A percentile compares a stretch with the other conserved stretches of the same genome.
These are phyloP conservation scores for Eucalyptus victrix DNA, from an alignment of 345 rosid species.

Conservation along the genomic window DNA sequence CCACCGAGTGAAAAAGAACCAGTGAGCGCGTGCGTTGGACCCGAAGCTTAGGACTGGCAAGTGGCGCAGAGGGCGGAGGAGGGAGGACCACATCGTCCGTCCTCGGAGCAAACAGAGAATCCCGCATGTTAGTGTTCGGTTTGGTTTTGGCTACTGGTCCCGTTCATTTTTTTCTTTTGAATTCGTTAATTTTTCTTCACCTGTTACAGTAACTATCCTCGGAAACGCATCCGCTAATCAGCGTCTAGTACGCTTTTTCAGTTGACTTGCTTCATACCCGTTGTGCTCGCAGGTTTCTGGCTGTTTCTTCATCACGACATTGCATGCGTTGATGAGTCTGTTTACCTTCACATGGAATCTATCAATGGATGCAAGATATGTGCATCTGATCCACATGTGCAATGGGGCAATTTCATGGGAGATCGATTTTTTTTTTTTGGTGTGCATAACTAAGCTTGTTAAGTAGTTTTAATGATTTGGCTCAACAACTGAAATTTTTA, in stretches of 20 bases:
- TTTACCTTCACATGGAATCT: neutral
- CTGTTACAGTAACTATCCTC: neutral
- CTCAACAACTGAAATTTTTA: neutral
- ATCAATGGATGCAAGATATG: neutral
- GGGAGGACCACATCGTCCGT: neutral
- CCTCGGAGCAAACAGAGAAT: neutral
- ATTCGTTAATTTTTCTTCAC: neutral
- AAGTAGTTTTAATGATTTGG: neutral
- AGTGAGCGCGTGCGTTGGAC: neutral
- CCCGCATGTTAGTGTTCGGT: neutral
- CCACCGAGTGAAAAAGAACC: neutral
- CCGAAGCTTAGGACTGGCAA: neutral
- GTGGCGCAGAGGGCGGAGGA: neutral
- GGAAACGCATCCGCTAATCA: neutral
- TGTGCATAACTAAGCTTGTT: neutral
- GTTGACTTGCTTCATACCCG: neutral
- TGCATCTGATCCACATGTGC: neutral
- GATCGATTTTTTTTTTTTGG: neutral
- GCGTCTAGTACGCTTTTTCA: neutral
- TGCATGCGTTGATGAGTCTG: neutral
- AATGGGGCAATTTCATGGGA: neutral
- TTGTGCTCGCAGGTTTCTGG: neutral
- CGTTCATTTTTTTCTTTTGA: neutral
- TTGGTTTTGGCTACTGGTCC: neutral
- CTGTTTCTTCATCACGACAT: neutral